Evolutionary conservation across 139 green algal species (phyloP), one percentile per base, ranked within the genome.

Genomic region (Chlamydomonas eustigma): DNA sequence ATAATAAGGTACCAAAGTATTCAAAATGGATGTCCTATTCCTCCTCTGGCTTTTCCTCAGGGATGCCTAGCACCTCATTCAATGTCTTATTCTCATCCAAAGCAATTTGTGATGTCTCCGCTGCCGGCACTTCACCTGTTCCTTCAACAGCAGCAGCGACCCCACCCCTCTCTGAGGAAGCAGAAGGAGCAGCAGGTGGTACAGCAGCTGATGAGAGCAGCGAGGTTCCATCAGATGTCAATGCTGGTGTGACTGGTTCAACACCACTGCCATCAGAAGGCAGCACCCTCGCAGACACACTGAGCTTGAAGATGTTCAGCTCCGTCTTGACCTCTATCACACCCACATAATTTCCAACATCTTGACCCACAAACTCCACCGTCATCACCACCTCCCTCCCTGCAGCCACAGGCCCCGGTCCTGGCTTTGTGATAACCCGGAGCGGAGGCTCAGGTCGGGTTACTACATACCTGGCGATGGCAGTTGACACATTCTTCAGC

Each of bases 311-410:
- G 3, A 87, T 63, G 51, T 90, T 90, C 2, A 90, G 50, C 80
- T 93, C 88, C 31, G 51, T 82, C 37, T 81, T 83, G 12, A 93
- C 72, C 31, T 74, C 44, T 4, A 93, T 8, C 73, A 89, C 83
- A 0, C 85, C 80, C 37, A 88, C 80, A 58, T 83, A 91, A 51
- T 89, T 79, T 3, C 86, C 86, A 18, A 18, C 12, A 3, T 77
- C 37, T 64, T 36, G 6, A 31, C 81, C 81, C n/a, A 81, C 75
- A n/a, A 91, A 80, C 76, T 89, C 82, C 6, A 93, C 32, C 2
- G 82, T 90, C 0, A 93, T 50, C 8, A 74, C 5, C 8, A 78
- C 70, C 63, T 88, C 82, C 81, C 90, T 90, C 34, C 88, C 88
- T 33, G 86, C 76, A 24, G 85, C 79, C 52, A 93, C 1, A 58